Conservation (phyloP, 2,329 filamentous ascomycete species). For the Tolypocladium nubicola region DNA sequence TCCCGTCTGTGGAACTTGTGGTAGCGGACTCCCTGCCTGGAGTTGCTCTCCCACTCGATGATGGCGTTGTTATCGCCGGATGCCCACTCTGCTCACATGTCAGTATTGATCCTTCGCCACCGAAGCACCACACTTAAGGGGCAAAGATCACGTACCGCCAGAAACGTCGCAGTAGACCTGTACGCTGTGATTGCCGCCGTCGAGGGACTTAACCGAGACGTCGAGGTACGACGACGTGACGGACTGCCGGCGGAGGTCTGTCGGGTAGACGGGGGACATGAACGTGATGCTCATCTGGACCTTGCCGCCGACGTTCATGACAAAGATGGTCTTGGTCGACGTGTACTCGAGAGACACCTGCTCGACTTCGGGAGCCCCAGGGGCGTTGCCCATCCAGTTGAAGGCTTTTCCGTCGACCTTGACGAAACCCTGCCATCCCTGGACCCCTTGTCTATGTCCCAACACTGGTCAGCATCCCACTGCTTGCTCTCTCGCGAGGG, state of each 20-base stretch:
- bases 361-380: constrained; percentile 36
- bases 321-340: constrained; percentile 61
- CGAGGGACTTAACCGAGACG: constrained; percentile 49
- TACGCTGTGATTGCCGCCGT: constrained; percentile 52
- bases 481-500: background rate
- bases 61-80: constrained; percentile 47
- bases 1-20: constrained; percentile 50
- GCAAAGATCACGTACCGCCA: constrained; percentile 7
- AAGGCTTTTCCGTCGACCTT: constrained; percentile 54
- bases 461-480: background rate
- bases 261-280: constrained; percentile 56
- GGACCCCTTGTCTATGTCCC: constrained; percentile 33
- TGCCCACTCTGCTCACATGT: constrained; percentile 50
- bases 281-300: constrained; percentile 60
- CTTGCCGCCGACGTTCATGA: constrained; percentile 49
- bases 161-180: constrained; percentile 66
- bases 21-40: constrained; percentile 42
- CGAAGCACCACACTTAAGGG: background rate
- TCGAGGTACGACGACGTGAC: constrained; percentile 61
- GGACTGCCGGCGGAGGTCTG: constrained; percentile 57
- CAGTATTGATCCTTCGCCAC: background rate
- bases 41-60: constrained; percentile 52
- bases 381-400: constrained; percentile 56
- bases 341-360: constrained; percentile 61
- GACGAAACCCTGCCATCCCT: constrained; percentile 59